These are phyloP conservation scores for Fomitopsis serialis DNA, from an alignment of 768 basidiomycete species.

Conservation along the genomic window DNA sequence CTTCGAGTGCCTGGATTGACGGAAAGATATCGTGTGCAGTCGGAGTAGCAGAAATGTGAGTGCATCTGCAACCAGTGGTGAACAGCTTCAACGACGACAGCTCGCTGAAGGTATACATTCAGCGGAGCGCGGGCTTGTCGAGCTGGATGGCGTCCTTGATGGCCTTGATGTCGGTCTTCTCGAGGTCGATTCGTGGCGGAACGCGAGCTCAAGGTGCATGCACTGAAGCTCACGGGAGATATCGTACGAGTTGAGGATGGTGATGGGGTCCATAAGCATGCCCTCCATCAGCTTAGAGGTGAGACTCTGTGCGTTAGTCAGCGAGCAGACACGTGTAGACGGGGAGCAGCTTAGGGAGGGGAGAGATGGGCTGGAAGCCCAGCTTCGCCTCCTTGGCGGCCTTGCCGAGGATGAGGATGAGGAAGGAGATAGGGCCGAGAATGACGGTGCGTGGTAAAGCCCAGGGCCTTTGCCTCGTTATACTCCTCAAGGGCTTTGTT, in stretches of 20 bases:
- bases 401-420: slow-evolving; percentile 92
- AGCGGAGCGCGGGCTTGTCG: slow-evolving; percentile 99
- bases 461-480: slow-evolving; percentile 88
- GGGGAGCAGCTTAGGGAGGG: slow-evolving; percentile 85
- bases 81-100: slow-evolving; percentile 96
- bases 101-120: slow-evolving; percentile 96
- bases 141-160: too few species aligned
- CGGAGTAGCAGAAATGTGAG: slow-evolving; percentile 99
- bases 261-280: slow-evolving; percentile 97
- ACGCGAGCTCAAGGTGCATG: slow-evolving; percentile 95
- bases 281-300: slow-evolving; percentile 97
- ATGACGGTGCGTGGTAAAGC: slow-evolving; percentile 91
- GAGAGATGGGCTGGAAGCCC: slow-evolving; percentile 86
- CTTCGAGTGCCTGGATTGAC: slow-evolving; percentile 93
- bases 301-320: slow-evolving; percentile 92
- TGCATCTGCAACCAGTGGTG: slow-evolving; percentile 96
- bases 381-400: slow-evolving; percentile 75
- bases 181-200: slow-evolving; percentile 98
- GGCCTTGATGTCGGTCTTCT: slow-evolving; percentile 93
- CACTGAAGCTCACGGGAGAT: slow-evolving; percentile 94
- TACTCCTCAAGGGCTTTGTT: slow-evolving; percentile 95
- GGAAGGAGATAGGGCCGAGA: slow-evolving; percentile 93
- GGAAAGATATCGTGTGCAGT: slow-evolving; percentile 99
- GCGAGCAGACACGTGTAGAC: slow-evolving; percentile 86
- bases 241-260: slow-evolving; percentile 99